Conservation (phyloP, 371 early-diverging fungal genomes). For the Mortierella polycephala region DNA sequence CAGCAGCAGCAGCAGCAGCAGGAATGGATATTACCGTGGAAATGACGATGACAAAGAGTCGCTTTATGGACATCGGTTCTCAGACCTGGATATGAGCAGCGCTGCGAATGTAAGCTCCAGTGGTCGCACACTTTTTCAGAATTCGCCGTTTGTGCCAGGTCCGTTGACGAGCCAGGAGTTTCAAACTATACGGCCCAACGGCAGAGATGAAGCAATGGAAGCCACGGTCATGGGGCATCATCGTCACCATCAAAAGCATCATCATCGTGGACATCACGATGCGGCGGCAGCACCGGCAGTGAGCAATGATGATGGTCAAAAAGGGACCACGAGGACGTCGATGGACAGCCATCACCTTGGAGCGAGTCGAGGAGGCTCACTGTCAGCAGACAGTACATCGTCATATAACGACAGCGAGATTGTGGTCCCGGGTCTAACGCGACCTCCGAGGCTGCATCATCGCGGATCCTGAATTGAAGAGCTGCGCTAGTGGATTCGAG, state of each 20-base stretch:
- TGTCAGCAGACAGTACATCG: neutral
- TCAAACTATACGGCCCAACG: neutral
- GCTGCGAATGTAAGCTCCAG: slow-evolving; percentile 11
- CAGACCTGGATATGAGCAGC: slow-evolving; percentile 18
- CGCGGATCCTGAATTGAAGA: slow-evolving; percentile 24
- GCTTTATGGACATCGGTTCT: slow-evolving; percentile 34
- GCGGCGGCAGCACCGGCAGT: too few species aligned
- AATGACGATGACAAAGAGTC: slow-evolving; percentile 29
- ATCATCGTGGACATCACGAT: too few species aligned
- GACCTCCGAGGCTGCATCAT: slow-evolving; percentile 42
- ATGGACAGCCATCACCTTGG: neutral
- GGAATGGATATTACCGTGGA: slow-evolving; percentile 19
- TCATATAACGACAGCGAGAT: slow-evolving; percentile 5
- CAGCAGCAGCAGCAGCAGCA: slow-evolving; percentile 6
- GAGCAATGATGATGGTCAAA: too few species aligned
- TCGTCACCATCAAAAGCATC: too few species aligned
- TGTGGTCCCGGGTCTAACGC: slow-evolving; percentile 19
- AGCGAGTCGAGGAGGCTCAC: neutral
- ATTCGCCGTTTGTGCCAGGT: slow-evolving; percentile 4
- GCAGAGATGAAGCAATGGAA: neutral
- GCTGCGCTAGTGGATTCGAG: neutral
- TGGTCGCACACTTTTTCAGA: slow-evolving; percentile 3
- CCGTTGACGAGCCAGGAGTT: too few species aligned
- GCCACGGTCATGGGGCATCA: neutral
- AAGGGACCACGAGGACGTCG: neutral